Evolutionary conservation across 805 yeast genomes (phyloP).

Genomic region (Saccharomycopsis babjevae): DNA sequence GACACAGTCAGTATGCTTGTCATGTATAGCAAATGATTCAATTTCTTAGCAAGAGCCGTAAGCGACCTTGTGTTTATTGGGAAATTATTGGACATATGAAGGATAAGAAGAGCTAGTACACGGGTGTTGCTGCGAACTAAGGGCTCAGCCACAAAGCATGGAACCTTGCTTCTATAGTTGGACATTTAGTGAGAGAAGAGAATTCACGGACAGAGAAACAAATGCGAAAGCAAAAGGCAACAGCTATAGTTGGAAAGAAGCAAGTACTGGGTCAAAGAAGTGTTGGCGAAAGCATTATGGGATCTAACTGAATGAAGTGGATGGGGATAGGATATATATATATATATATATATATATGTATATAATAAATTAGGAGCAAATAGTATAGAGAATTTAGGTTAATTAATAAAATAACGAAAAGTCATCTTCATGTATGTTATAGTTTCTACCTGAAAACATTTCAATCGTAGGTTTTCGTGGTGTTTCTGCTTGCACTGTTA

Average conservation of each 20-base stretch:
- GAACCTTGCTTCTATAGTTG: neutral
- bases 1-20: constrained; percentile 14
- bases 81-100: neutral
- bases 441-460: neutral
- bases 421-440: too few relatives aligned
- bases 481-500: too few relatives aligned
- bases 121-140: neutral
- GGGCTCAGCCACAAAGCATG: neutral
- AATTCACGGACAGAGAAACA: too few relatives aligned
- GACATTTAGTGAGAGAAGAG: too few relatives aligned
- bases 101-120: neutral
- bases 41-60: constrained; percentile 1
- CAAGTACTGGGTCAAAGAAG: too few relatives aligned
- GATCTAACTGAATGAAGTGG: neutral
- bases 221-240: too few relatives aligned
- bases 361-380: neutral
- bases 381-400: neutral
- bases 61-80: neutral
- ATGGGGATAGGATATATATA: neutral
- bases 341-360: neutral
- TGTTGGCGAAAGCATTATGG: neutral
- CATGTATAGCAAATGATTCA: constrained; percentile 12
- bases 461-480: neutral
- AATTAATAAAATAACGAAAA: too few relatives aligned
- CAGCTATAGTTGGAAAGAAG: too few relatives aligned